Conservation (phyloP, 768 basidiomycete species). For the Pleurotus salmoneostramineus region DNA sequence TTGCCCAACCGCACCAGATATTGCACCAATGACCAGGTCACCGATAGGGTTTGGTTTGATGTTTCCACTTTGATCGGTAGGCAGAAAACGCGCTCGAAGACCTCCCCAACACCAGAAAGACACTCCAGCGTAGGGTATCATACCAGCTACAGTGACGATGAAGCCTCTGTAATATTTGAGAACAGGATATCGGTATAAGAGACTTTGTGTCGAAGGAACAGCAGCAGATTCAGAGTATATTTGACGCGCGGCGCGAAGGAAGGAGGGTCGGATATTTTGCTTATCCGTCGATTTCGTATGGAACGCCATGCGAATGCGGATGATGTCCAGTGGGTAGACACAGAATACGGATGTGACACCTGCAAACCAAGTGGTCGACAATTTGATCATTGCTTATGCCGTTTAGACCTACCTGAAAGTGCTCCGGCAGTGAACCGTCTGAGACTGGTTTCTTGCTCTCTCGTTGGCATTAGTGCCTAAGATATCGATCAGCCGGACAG, state of each 20-base stretch:
- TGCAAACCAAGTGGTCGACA: slow-evolving; percentile 13
- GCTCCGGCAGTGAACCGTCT: slow-evolving; percentile 87
- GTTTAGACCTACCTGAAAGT: slow-evolving; percentile 56
- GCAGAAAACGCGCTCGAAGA: slow-evolving; percentile 57
- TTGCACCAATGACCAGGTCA: slow-evolving; percentile 80
- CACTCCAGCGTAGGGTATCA: slow-evolving; percentile 94
- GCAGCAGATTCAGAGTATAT: slow-evolving; percentile 66
- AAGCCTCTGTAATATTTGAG: slow-evolving; percentile 98
- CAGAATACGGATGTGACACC: slow-evolving; percentile 85
- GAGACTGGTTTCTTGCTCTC: slow-evolving; percentile 68
- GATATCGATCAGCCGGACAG: neutral
- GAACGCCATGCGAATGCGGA: slow-evolving; percentile 94
- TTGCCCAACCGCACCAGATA: slow-evolving; percentile 83
- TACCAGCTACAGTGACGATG: slow-evolving; percentile 84
- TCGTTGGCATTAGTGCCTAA: slow-evolving; percentile 84
- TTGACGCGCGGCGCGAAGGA: slow-evolving; percentile 48
- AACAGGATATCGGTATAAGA: slow-evolving; percentile 63
- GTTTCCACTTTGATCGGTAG: slow-evolving; percentile 27
- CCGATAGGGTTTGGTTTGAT: slow-evolving; percentile 41
- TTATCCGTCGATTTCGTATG: slow-evolving; percentile 43
- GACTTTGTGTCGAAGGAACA: slow-evolving; percentile 14
- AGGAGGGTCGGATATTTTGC: slow-evolving; percentile 38
- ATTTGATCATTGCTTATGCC: too few species aligned
- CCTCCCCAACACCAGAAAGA: slow-evolving; percentile 92
- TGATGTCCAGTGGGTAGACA: slow-evolving; percentile 94